Evolutionary conservation across 192 early-diverging fungal genomes (phyloP), one percentile per base, ranked within the genome.

Genomic region (Umbelopsis ramanniana): DNA sequence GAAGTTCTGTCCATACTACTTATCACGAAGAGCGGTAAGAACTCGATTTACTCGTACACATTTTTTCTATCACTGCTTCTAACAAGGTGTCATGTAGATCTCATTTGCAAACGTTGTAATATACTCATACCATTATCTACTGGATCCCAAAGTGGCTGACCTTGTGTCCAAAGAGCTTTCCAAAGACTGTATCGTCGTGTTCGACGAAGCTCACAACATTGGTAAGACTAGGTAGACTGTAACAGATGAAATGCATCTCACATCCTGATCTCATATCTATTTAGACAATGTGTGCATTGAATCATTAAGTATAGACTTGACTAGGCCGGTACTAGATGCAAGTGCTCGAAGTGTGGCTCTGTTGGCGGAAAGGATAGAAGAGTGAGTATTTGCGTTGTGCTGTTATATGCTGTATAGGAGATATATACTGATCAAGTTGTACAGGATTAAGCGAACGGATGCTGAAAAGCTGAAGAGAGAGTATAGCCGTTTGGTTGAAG

Each of bases 171-270:
- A 93, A 80, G 97, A 98, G 76, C 72, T 99, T 60, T 92, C 93
- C 40, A 94, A 92, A 78, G 94, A 98, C 55, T 90, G 91, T 45
- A 98, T 99, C 60, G 92, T 99, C n/a, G 93, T 99, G 0, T 99
- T 99, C 84, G 98, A 99, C 82, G 98, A 99, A 78, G 98, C 98
- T 1, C 97, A 99, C 84, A 98, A 99, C 76, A 98, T 99, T 70
- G 97, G 93, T 94, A 81, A 40, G 47, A 63, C 7, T 43, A 9
- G 21, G 21, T 63, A 3, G 12, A 1, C 11, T 3, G n/a, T 0
- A 17, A 19, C 57, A 63, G 0, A 37, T 14, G 23, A 38, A 8
- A 11, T 11, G 4, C 47, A 76, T n/a, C 54, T 19, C 10, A 43
- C 37, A 22, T 46, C 37, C 26, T 37, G 5, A 63, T 19, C 17